Base-by-base conservation (phyloP, 2,329 filamentous ascomycete species). In the Teratosphaeria destructans region DNA sequence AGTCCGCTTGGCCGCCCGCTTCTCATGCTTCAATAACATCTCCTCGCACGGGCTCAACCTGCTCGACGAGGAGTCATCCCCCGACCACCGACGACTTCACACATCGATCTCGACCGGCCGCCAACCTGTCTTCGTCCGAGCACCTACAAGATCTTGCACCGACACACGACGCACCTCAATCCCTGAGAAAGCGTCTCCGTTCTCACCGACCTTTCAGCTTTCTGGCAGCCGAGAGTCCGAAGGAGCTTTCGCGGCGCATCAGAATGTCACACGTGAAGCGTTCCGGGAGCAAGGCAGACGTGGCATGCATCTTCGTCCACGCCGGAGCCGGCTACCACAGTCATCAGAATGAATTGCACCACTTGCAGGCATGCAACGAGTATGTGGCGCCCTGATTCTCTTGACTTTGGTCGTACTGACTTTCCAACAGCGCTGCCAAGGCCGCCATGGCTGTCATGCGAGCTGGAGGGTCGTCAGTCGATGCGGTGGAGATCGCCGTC, bases 241-340 rank as follows among this genome's bases (percentile, higher is more conserved):
- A 26, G 56, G 23, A 49, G 43, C 43, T 49, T 49, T 49, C 43
- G 43, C n/a, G 43, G 53, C 32, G 26, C 10, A 52, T 35, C 55
- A 63, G 70, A 56, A 78, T 78, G 69, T 76, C 76, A 57, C 66
- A 67, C 57, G 68, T 68, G 62, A 74, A 69, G 62, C 70, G 72
- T 57, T 66, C 70, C 54, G 72, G 72, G 19, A 74, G 77, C 63
- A 59, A 59, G 52, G 72, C 74, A 32, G 77, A 82, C 64, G 76
- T 85, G 10, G 85, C 85, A 60, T 91, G 90, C 61, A 93, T 99
- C 57, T 97, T 96, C 73, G 87, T 99, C 53, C 94, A 99, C 74
- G 94, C 93, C 43, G 94, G 94, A 37, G 94, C 94, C 16, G 94
- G 94, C 3, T 99, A 90, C 68, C 94, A 99, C 73, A 96, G 91